These are phyloP conservation scores for Heterotrichella gracilis DNA, from an alignment of 352 stramenopile species.

Conservation along the genomic window DNA sequence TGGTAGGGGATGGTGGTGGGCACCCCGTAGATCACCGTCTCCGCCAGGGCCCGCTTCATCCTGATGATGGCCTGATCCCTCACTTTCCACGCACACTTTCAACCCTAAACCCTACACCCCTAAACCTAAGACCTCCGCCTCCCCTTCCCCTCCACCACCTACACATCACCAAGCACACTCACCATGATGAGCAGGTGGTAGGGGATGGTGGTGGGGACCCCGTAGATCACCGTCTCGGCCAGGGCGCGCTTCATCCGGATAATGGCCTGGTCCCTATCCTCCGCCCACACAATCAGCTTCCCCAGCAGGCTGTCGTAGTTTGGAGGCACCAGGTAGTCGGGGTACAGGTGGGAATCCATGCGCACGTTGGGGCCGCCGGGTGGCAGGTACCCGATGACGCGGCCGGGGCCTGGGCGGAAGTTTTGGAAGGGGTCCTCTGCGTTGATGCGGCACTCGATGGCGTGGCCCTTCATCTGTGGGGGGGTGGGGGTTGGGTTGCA, in stretches of 20 bases:
- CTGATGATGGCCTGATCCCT: too few relatives aligned
- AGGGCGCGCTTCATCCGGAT: neutral
- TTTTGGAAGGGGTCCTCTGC: slow-evolving; percentile 65
- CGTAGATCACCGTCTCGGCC: neutral
- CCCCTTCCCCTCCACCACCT: too few relatives aligned
- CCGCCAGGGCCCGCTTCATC: too few relatives aligned
- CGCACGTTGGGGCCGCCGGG: neutral
- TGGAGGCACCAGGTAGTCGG: neutral
- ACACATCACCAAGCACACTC: too few relatives aligned
- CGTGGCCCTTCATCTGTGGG: too few relatives aligned
- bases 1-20: too few relatives aligned
- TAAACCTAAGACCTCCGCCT: too few relatives aligned
- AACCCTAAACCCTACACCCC: too few relatives aligned
- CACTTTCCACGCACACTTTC: too few relatives aligned
- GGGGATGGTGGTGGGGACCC: neutral
- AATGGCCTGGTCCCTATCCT: neutral
- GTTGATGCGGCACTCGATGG: slow-evolving; percentile 72
- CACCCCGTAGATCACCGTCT: too few relatives aligned
- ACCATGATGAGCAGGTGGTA: neutral
- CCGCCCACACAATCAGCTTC: neutral
- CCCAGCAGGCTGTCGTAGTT: neutral
- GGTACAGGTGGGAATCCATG: neutral
- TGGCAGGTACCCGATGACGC: slow-evolving; percentile 46
- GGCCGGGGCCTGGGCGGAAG: slow-evolving; percentile 65
- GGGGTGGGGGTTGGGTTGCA: too few relatives aligned